Evolutionary conservation across 1,284 basidiomycete genomes (phyloP), one percentile per base, ranked within the genome.

Genomic region (Cutaneotrichosporon dermatis): DNA sequence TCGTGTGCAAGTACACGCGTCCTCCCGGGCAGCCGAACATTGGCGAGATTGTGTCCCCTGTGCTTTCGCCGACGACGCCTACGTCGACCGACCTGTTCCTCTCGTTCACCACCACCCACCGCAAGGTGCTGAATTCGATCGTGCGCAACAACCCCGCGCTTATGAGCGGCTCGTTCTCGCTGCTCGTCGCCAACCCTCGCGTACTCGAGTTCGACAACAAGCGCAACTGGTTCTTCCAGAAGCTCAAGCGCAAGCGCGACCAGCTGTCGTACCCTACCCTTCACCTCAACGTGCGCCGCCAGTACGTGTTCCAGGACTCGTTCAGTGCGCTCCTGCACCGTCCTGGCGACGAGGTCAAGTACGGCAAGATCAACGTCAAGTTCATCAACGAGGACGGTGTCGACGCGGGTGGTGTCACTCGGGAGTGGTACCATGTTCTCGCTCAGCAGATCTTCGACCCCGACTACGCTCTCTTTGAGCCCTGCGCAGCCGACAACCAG

Each of bases 121-220:
- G 92, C 67, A 97, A 97, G 78, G 86, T 97, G 41, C 84, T 99
- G 61, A 98, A 98, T 75, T 82, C 93, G 61, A 97, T 99, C 89
- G 95, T 99, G 40, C 88, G 95, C 60, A 97, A 94, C 76, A 97
- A 98, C 72, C 96, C 96, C 2, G 92, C 93, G 1, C 80, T 99
- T 42, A 95, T 99, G 90, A 93, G 91, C 66, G 96, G 96, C 10
- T 96, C 93, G 1, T 99, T 99, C 83, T 92, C 94, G 12, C 83
- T 99, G 2, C 83, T 99, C 58, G 90, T 99, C 40, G 88, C 94
- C 77, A 99, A 99, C 71, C 89, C 96, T 51, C 88, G 92, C 48
- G 93, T 99, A 33, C 85, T 99, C 61, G 96, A 99, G 82, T 99
- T 99, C 76, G 96, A 99, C 82, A 99, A 99, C 86, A 99, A 99